phyloP scores from a whole-genome alignment of 108 stramenopile genomes.

The Chaetoceros tenuissimus region DNA sequence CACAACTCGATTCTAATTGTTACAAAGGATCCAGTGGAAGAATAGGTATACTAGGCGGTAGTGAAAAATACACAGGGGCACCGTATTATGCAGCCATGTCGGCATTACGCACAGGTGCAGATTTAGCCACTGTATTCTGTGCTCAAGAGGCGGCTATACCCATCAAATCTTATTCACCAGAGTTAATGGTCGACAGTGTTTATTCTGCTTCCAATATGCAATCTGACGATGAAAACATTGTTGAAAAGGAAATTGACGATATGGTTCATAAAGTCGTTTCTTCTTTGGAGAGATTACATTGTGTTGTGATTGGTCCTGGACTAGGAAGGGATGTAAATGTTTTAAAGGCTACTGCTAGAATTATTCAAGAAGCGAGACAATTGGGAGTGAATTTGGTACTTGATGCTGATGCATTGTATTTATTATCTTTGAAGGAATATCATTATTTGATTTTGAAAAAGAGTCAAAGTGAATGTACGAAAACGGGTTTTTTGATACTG shows the following conservation, averaged over 20 bases:
- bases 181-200: slow-evolving; percentile 85
- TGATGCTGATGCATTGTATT: slow-evolving; percentile 91
- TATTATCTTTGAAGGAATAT: slow-evolving; percentile 64
- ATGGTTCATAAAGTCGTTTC: not conserved
- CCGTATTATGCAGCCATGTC: slow-evolving; percentile 95
- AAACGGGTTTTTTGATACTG: slow-evolving; percentile 53
- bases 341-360: slow-evolving; percentile 35
- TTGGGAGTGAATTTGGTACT: slow-evolving; percentile 64
- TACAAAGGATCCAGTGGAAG: slow-evolving; percentile 94
- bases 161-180: slow-evolving; percentile 91
- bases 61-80: slow-evolving; percentile 91
- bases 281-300: slow-evolving; percentile 53
- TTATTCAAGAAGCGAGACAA: slow-evolving; percentile 50
- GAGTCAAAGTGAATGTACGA: not conserved
- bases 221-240: not conserved
- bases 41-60: slow-evolving; percentile 92
- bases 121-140: slow-evolving; percentile 90
- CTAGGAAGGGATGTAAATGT: slow-evolving; percentile 79
- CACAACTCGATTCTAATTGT: slow-evolving; percentile 34
- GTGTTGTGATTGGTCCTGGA: slow-evolving; percentile 90
- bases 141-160: slow-evolving; percentile 85
- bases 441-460: slow-evolving; percentile 11
- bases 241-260: slow-evolving; percentile 1
- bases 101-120: slow-evolving; percentile 83
- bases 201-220: slow-evolving; percentile 37